Conservation (phyloP, 345 rosid genomes). For the Corchorus olitorius region DNA sequence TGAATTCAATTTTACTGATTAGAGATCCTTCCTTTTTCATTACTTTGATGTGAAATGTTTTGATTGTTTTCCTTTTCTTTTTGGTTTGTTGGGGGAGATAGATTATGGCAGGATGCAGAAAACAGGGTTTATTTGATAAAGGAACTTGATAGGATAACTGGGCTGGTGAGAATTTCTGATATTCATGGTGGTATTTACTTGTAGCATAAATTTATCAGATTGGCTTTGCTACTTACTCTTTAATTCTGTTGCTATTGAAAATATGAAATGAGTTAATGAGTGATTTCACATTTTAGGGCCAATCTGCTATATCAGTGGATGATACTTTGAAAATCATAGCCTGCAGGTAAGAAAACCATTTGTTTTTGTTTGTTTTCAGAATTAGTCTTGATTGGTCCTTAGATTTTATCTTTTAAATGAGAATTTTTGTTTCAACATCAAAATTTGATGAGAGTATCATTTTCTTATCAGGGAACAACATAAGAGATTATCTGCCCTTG, state of each 20-base stretch:
- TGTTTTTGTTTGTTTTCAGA: not conserved
- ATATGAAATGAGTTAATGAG: not conserved
- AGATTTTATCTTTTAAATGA: not conserved
- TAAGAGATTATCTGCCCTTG: conserved; percentile 70
- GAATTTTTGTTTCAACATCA: not conserved
- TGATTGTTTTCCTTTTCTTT: not conserved
- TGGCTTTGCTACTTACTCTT: not conserved
- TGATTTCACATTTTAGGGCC: conserved; percentile 49
- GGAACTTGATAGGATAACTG: conserved; percentile 74
- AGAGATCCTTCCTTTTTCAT: conserved; percentile 1
- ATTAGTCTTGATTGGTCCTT: not conserved
- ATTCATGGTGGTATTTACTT: not conserved
- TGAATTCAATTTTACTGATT: not conserved
- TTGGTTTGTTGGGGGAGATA: conserved; percentile 25
- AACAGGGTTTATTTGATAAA: conserved; percentile 67
- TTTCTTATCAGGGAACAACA: conserved; percentile 72
- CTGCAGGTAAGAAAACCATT: conserved; percentile 61
- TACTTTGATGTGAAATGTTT: not conserved
- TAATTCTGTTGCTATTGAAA: not conserved
- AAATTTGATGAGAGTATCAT: not conserved
- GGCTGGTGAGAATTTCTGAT: conserved; percentile 53
- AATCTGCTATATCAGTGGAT: conserved; percentile 85
- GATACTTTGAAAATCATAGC: conserved; percentile 85
- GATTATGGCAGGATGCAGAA: conserved; percentile 92
- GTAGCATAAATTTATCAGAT: not conserved